These are phyloP conservation scores for Chlamydomonas asymmetrica DNA, from an alignment of 139 green algal species.

Conservation along the genomic window DNA sequence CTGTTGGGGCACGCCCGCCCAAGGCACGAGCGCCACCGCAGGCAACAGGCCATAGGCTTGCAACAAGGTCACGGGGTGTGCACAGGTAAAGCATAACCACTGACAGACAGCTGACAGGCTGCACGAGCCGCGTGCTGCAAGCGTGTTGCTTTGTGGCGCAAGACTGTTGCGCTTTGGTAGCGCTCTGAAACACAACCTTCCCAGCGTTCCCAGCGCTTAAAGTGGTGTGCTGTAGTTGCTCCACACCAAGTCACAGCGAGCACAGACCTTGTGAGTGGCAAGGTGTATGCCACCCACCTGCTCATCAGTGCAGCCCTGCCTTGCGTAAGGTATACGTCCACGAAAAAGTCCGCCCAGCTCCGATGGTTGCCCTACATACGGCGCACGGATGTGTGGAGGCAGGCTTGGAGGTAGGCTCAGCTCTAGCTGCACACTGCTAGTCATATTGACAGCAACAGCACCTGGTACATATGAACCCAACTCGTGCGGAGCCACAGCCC, in stretches of 20 bases:
- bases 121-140: too few relatives aligned
- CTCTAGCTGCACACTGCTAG: neutral
- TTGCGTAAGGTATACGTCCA: slow-evolving; percentile 83
- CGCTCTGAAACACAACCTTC: too few relatives aligned
- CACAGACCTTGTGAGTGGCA: neutral
- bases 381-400: neutral
- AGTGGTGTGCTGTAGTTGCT: neutral
- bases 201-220: too few relatives aligned
- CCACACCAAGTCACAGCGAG: slow-evolving; percentile 8
- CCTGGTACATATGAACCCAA: neutral
- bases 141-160: too few relatives aligned
- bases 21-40: too few relatives aligned
- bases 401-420: neutral
- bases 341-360: slow-evolving; percentile 90
- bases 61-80: too few relatives aligned
- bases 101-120: too few relatives aligned
- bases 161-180: too few relatives aligned
- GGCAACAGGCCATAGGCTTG: too few relatives aligned
- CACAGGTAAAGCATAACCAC: too few relatives aligned
- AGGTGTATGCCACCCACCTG: slow-evolving; percentile 48
- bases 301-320: slow-evolving; percentile 76
- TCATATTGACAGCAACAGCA: neutral
- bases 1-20: slow-evolving; percentile 47
- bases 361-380: slow-evolving; percentile 83
- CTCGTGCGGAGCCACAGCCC: neutral